Evolutionary conservation across 1,284 basidiomycete species (phyloP).

Genomic region (Moesziomyces aphidis): DNA sequence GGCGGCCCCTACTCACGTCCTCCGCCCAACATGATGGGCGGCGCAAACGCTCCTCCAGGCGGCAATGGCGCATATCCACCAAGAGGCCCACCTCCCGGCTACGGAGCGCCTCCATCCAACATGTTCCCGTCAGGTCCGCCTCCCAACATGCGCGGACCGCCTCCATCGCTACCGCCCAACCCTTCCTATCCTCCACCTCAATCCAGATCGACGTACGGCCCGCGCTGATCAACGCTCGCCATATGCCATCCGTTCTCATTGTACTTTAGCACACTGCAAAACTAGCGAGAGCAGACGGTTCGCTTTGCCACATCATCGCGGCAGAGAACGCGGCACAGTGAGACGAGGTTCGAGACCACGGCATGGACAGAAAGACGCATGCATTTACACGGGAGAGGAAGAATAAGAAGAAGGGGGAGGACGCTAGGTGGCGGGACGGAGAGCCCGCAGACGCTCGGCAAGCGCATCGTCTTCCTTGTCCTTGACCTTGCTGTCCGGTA

Average conservation of each 20-base stretch:
- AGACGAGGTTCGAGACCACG: no score
- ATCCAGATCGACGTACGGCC: conserved; percentile 25
- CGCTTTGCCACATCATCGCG: no score
- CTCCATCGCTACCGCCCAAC: conserved; percentile 16
- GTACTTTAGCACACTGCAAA: conserved; percentile 32
- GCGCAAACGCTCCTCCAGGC: conserved; percentile 7
- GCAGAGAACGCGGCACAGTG: no score
- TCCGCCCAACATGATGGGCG: conserved; percentile 37
- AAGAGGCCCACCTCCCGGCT: conserved; percentile 41
- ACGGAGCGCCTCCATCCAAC: conserved; percentile 25
- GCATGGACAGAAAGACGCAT: not conserved
- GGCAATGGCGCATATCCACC: conserved; percentile 25
- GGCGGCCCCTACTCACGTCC: conserved; percentile 34
- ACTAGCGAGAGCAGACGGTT: conserved; percentile 41
- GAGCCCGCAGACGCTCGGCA: conserved; percentile 73
- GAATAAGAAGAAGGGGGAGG: not conserved
- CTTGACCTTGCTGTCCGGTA: conserved; percentile 34
- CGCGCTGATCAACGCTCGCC: conserved; percentile 9
- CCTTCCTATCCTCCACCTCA: conserved; percentile 22
- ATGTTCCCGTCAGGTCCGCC: conserved; percentile 25
- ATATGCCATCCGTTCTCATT: conserved; percentile 3
- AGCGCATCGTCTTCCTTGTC: conserved; percentile 75
- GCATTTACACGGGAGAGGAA: no score
- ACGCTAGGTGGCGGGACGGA: conserved; percentile 58
- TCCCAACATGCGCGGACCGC: conserved; percentile 35